phyloP scores from a whole-genome alignment of 2,329 filamentous ascomycete species.

The Cordyceps sp. region DNA sequence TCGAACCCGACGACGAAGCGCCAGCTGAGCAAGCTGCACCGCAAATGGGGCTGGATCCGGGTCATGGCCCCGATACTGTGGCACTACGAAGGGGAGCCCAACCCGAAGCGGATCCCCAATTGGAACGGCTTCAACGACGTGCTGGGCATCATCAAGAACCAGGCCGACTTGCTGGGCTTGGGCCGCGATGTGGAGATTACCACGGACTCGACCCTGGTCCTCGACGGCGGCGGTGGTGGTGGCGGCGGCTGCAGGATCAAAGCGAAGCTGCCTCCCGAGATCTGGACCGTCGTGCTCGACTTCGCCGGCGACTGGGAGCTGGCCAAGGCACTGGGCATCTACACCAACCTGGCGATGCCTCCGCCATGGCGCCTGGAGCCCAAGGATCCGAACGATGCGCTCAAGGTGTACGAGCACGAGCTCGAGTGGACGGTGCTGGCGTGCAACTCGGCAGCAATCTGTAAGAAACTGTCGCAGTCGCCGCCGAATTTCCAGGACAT shows the following conservation, averaged over 20 bases:
- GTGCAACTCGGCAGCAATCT: conserved; percentile 52
- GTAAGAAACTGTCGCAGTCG: conserved; percentile 54
- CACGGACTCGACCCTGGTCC: conserved; percentile 19
- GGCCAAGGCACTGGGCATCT: conserved; percentile 64
- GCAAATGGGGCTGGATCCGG: conserved; percentile 77
- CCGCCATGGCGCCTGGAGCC: conserved; percentile 48
- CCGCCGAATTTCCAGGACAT: conserved; percentile 54
- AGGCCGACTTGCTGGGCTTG: conserved; percentile 57
- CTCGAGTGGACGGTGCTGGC: conserved; percentile 77
- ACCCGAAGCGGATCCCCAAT: conserved; percentile 34
- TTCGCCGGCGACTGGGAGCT: conserved; percentile 82
- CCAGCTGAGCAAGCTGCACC: conserved; percentile 66
- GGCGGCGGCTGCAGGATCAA: conserved; percentile 16
- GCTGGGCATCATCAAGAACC: conserved; percentile 59
- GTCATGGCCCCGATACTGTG: conserved; percentile 70
- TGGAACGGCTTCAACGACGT: conserved; percentile 56
- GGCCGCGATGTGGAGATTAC: conserved; percentile 51
- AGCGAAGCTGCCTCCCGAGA: conserved; percentile 56
- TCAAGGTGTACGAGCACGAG: conserved; percentile 57
- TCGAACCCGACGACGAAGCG: conserved; percentile 78
- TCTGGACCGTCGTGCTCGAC: conserved; percentile 81
- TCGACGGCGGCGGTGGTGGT: conserved; percentile 14
- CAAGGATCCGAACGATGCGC: conserved; percentile 41
- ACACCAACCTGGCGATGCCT: conserved; percentile 60
- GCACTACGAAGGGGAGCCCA: conserved; percentile 46